phyloP scores from a whole-genome alignment of 768 basidiomycete genomes.

The Tephrocybe sp. region DNA sequence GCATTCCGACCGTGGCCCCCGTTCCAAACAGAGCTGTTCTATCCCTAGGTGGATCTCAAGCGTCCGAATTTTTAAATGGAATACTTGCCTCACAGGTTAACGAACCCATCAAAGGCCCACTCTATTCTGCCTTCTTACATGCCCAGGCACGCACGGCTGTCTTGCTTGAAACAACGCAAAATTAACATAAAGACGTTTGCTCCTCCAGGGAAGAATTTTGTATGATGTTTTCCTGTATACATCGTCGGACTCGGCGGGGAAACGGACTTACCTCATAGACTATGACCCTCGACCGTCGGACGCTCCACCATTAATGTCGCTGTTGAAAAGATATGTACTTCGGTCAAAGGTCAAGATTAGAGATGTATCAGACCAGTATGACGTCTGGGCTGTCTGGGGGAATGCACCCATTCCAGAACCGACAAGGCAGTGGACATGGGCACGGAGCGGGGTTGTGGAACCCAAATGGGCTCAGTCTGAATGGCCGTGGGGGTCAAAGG shows the following conservation, averaged over 20 bases:
- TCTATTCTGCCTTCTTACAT: constrained; percentile 74
- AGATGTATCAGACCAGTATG: constrained; percentile 76
- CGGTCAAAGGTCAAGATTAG: constrained; percentile 86
- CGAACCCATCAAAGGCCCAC: constrained; percentile 45
- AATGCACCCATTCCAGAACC: constrained; percentile 26
- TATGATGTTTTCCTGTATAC: constrained; percentile 89
- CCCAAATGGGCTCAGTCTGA: constrained; percentile 59
- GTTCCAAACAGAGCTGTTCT: constrained; percentile 68
- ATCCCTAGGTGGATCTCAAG: constrained; percentile 78
- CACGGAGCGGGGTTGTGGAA: constrained; percentile 76
- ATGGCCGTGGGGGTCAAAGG: constrained; percentile 63
- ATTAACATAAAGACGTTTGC: constrained; percentile 14
- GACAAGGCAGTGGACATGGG: constrained; percentile 44
- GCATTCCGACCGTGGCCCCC: constrained; percentile 55
- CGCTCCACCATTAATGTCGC: constrained; percentile 58
- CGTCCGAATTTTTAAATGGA: constrained; percentile 81
- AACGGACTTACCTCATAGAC: constrained; percentile 66
- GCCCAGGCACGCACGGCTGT: constrained; percentile 59
- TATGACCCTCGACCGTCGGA: constrained; percentile 65
- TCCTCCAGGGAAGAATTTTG: constrained; percentile 77
- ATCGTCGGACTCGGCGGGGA: constrained; percentile 39
- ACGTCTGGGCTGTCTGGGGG: constrained; percentile 84
- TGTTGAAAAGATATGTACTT: constrained; percentile 82
- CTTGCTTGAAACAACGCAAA: constrained; percentile 4
- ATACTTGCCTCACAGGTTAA: constrained; percentile 56